Base-by-base conservation (phyloP, 1,284 basidiomycete species). In the Leccinum solheimii region DNA sequence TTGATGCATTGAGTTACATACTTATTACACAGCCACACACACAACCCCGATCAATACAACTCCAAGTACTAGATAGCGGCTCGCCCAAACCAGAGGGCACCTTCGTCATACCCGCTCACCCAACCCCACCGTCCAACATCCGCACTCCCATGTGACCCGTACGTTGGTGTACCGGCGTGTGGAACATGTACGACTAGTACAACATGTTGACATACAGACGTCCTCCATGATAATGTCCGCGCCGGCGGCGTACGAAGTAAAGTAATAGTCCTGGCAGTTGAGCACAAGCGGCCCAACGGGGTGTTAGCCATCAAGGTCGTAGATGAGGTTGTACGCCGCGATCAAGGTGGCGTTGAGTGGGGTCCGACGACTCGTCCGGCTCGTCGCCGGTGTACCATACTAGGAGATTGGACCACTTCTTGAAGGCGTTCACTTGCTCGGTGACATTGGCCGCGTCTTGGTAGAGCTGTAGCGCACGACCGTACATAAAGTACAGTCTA, bases 321-420 rank as follows among this genome's bases (percentile, higher is more conserved):
- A 83, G 65, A 92, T 90, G 48, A 87, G 78, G 65, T 87, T 82
- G 64, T 86, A 86, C 0, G 89, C 27, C 27, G 8, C 74, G 34
- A 68, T 73, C 2, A 76, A 68, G 0, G 90, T 87, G 0, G 86
- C 87, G 65, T 86, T 81, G 30, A 86, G 76, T 6, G 88, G 80
- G 86, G 64, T 91, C 88, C 27, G 80, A 81, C 3, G 82, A 80
- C 19, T 90, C 90, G 68, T 92, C 90, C 1, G 88, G 88, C 69
- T 91, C 89, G 66, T 91, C 88, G 1, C 79, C 88, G 11, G 88
- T 91, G 72, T 91, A 92, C 88, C 89, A 92, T 0, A 88, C 72
- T 10, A 92, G 76, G 21, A 92, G 80, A 64, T 90, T 90, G 3
- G 84, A 77, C 48, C 88, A 82, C 43, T 80, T 80, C 70, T 87